Evolutionary conservation across 306 rosid genomes (phyloP), one percentile per base, ranked within the genome.

Genomic region (Vicia sativa): DNA sequence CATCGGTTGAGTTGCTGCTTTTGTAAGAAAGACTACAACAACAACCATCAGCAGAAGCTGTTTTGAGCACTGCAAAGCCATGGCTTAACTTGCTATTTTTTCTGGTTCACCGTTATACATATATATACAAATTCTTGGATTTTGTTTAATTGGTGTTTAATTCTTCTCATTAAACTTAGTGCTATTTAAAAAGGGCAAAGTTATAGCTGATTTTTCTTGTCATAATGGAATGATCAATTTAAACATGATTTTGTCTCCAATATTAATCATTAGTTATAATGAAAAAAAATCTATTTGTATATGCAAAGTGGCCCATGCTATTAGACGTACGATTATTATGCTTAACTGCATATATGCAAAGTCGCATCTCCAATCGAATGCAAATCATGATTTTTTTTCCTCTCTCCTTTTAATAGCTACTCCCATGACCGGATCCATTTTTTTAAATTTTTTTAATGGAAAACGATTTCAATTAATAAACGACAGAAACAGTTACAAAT

Each of bases 1-100:
- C 1, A 10, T 11, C 13, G 44, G 54, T 59, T 66, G 74, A 39
- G 54, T 18, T 13, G 44, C 10, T 2, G 62, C 26, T 65, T 71
- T 44, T 39, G 57, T 37, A 8, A 11, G 3, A 37, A 74, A 13
- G 13, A 57, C 16, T 2, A 16, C 9, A 10, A 71, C 21, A 2
- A 45, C 15, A 2, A 65, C 63, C 6, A 61, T 2, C 19, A 15
- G 56, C 5, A 54, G 58, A 0, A 39, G 43, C 21, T 39, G 43
- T 57, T 57, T 57, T 31, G 12, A 6, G 41, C 13, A 34, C 2
- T 34, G 0, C 12, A 13, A 11, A 28, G 4, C 12, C 62, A 56
- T 56, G 19, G 2, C 41, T 28, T 34, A 34, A 34, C 38, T 28
- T 56, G 12, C 18, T 56, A 28, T 28, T 28, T 28, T 14, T 56